Evolutionary conservation across 2,329 filamentous ascomycete genomes (phyloP).

Genomic region (Endoconidiophora polonica): DNA sequence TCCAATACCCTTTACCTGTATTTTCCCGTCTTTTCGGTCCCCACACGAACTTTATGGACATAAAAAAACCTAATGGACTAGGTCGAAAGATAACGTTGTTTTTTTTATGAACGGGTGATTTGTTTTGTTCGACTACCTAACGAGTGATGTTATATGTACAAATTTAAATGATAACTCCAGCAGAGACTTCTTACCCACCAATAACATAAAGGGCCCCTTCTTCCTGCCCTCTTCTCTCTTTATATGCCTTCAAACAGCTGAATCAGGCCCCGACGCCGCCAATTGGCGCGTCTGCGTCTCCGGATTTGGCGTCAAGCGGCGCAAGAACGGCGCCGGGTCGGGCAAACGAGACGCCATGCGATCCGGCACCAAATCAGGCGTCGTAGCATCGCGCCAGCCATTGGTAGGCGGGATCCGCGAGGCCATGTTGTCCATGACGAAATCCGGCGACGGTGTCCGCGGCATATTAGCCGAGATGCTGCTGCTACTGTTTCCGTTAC

Average conservation of each 20-base stretch:
- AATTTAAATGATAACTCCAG: no score
- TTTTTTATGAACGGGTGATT: no score
- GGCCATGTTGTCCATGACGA: constrained; percentile 10
- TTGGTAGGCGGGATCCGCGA: constrained; percentile 4
- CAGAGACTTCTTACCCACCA: no score
- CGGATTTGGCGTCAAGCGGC: constrained; percentile 31
- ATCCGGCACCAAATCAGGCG: constrained; percentile 44
- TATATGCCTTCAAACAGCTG: no score
- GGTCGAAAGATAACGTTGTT: no score
- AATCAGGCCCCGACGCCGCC: constrained; percentile 17
- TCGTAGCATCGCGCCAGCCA: constrained; percentile 19
- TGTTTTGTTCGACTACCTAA: no score
- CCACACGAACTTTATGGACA: no score
- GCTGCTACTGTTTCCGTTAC: not conserved
- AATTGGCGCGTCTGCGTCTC: constrained; percentile 24
- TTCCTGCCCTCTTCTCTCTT: no score
- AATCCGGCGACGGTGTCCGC: constrained; percentile 32
- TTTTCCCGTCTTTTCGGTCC: no score
- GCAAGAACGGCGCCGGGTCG: constrained; percentile 27
- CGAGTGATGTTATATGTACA: no score
- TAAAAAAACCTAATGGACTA: no score
- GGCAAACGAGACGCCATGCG: constrained; percentile 42
- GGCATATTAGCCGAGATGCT: constrained; percentile 16
- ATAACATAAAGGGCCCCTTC: not conserved
- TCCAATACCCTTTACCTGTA: no score